Percentiles rank a stretch among this genome's conserved stretches.
These are phyloP conservation scores for Limtongia smithiae DNA, from an alignment of 805 yeast species.

Conservation along the genomic window DNA sequence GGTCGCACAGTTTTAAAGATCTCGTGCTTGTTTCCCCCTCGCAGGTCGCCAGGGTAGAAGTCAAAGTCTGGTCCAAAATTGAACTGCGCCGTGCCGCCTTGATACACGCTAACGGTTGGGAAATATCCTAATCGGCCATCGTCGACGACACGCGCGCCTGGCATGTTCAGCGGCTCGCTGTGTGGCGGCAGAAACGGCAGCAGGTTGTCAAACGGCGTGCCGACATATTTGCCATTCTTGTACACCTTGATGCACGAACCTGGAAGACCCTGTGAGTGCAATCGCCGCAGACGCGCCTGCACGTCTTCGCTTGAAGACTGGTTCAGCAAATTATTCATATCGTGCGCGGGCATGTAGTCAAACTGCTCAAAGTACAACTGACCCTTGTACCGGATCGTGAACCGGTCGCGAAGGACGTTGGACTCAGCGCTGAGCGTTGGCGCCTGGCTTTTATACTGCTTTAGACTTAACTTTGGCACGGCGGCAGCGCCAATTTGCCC, in stretches of 20 bases:
- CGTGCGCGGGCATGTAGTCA: conserved; percentile 67
- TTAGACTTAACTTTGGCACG: not conserved
- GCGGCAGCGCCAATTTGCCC: no score
- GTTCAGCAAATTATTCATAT: conserved; percentile 68
- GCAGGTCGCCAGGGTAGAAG: conserved; percentile 39
- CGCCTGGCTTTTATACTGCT: not conserved
- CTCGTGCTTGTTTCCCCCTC: conserved; percentile 27
- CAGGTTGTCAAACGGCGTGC: conserved; percentile 62
- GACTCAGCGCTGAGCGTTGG: conserved; percentile 7
- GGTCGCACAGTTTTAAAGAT: conserved; percentile 42
- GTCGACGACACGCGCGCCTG: conserved; percentile 43
- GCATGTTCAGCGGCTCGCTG: conserved; percentile 42
- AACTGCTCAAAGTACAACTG: conserved; percentile 78
- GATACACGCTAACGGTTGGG: conserved; percentile 82
- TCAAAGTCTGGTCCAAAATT: conserved; percentile 66
- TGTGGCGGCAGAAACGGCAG: conserved; percentile 78
- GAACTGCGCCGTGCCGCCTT: conserved; percentile 69
- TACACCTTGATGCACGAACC: conserved; percentile 64
- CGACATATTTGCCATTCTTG: conserved; percentile 70
- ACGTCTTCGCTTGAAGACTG: conserved; percentile 35
- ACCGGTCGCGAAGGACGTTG: conserved; percentile 72
- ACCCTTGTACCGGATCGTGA: conserved; percentile 78
- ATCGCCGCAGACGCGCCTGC: conserved; percentile 8
- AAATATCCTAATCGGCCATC: conserved; percentile 88
- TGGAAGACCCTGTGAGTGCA: conserved; percentile 33